Evolutionary conservation across 306 rosid species (phyloP).

Genomic region (Begonia loranthoides): DNA sequence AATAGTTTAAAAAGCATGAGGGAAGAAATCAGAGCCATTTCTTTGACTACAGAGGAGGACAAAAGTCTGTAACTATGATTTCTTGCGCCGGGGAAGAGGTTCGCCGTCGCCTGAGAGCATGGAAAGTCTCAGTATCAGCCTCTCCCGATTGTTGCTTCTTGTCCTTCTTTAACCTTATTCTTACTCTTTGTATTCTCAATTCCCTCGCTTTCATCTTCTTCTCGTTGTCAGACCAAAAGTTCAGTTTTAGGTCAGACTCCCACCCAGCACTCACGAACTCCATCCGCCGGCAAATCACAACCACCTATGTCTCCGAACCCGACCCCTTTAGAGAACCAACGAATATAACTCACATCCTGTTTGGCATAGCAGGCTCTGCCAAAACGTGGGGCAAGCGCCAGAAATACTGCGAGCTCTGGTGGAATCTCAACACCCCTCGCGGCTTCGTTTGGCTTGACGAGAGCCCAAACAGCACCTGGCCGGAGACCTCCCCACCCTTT

Average conservation of each 20-base stretch:
- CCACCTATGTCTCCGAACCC: background rate
- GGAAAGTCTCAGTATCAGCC: too few species aligned
- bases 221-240: conserved; percentile 14
- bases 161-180: conserved; percentile 16
- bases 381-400: conserved; percentile 38
- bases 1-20: too few species aligned
- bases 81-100: too few species aligned
- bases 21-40: too few species aligned
- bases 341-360: conserved; percentile 42
- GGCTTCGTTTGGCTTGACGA: conserved; percentile 60
- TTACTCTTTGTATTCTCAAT: conserved; percentile 14
- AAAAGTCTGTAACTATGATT: too few species aligned
- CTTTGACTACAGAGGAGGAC: too few species aligned
- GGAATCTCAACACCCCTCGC: conserved; percentile 33
- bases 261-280: background rate
- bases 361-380: conserved; percentile 48
- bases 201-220: conserved; percentile 23
- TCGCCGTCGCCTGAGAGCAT: too few species aligned
- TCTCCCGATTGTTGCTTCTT: background rate
- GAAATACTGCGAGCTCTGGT: conserved; percentile 42
- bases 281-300: background rate
- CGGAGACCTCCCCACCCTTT: conserved; percentile 21
- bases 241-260: conserved; percentile 1
- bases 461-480: conserved; percentile 32
- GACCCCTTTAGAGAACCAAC: conserved; percentile 12